These are phyloP conservation scores for Laguncularia racemosa DNA, from an alignment of 345 rosid species.

Conservation along the genomic window DNA sequence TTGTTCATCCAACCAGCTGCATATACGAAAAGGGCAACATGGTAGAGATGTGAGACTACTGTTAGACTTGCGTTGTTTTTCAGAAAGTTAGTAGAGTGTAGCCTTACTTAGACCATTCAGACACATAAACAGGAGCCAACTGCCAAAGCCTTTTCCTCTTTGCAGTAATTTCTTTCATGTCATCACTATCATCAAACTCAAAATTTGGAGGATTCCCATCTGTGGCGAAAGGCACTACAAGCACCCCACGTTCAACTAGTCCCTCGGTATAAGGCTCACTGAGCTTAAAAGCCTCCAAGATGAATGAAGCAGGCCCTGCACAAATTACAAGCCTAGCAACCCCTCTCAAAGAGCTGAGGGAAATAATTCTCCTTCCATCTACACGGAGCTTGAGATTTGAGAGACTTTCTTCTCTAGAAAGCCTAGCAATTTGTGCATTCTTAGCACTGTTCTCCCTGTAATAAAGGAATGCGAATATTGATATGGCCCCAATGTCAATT, in stretches of 20 bases:
- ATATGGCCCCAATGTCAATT: slow-evolving; percentile 70
- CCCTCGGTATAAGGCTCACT: slow-evolving; percentile 69
- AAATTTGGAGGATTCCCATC: slow-evolving; percentile 59
- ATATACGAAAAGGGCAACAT: slow-evolving; percentile 1
- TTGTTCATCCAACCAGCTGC: slow-evolving; percentile 84
- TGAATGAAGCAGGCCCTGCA: slow-evolving; percentile 62
- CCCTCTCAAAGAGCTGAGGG: slow-evolving; percentile 65
- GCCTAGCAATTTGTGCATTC: slow-evolving; percentile 70
- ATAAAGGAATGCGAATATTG: slow-evolving; percentile 73
- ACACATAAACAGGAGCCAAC: slow-evolving; percentile 45
- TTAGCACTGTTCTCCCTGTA: slow-evolving; percentile 67
- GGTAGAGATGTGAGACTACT: neutral
- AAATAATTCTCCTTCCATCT: slow-evolving; percentile 48
- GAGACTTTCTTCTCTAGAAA: slow-evolving; percentile 86
- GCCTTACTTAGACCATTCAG: slow-evolving; percentile 83
- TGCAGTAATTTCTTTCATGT: slow-evolving; percentile 35
- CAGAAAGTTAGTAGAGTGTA: neutral
- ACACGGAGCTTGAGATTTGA: slow-evolving; percentile 83
- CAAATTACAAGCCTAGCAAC: slow-evolving; percentile 82
- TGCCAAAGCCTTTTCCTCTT: slow-evolving; percentile 84
- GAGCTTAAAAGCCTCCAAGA: slow-evolving; percentile 59
- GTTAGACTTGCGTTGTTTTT: neutral
- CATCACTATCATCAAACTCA: slow-evolving; percentile 60
- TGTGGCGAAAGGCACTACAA: slow-evolving; percentile 71
- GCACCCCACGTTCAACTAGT: slow-evolving; percentile 84